Conservation (phyloP, 2,329 filamentous ascomycete species). For the Aplosporella prunicola region DNA sequence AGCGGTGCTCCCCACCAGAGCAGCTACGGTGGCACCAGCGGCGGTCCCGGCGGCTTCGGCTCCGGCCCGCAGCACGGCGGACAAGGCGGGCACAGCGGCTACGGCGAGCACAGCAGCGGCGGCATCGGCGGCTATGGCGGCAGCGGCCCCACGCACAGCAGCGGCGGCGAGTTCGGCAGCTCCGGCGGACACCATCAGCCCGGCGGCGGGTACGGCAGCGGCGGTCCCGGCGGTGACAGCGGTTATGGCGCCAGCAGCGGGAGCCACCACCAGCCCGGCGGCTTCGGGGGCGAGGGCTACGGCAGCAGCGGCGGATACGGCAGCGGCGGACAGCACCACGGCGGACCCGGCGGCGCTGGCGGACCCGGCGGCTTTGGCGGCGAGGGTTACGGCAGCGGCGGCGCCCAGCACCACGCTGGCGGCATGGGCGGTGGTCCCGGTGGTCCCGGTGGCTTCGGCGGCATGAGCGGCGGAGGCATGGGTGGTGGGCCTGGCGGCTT, state of each 20-base stretch:
- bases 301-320: background rate
- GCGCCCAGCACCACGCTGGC: background rate
- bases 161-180: background rate
- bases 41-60: too few relatives aligned
- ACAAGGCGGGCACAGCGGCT: constrained; percentile 2
- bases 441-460: constrained; percentile 6
- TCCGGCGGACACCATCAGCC: too few relatives aligned
- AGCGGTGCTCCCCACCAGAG: background rate
- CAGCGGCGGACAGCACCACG: background rate
- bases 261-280: constrained; percentile 1
- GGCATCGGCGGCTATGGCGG: constrained; percentile 3
- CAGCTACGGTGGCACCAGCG: background rate
- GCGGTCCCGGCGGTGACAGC: too few relatives aligned
- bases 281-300: too few relatives aligned
- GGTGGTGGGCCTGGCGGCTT: too few relatives aligned
- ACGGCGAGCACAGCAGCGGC: constrained; percentile 2
- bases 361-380: constrained; percentile 2
- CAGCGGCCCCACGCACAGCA: too few relatives aligned
- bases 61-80: too few relatives aligned
- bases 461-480: background rate
- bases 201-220: too few relatives aligned
- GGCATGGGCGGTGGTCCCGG: constrained; percentile 2
- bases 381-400: constrained; percentile 1
- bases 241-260: too few relatives aligned
- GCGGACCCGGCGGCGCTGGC: background rate